Evolutionary conservation across 2,329 filamentous ascomycete genomes (phyloP).

Genomic region (Penicillium occitanis): DNA sequence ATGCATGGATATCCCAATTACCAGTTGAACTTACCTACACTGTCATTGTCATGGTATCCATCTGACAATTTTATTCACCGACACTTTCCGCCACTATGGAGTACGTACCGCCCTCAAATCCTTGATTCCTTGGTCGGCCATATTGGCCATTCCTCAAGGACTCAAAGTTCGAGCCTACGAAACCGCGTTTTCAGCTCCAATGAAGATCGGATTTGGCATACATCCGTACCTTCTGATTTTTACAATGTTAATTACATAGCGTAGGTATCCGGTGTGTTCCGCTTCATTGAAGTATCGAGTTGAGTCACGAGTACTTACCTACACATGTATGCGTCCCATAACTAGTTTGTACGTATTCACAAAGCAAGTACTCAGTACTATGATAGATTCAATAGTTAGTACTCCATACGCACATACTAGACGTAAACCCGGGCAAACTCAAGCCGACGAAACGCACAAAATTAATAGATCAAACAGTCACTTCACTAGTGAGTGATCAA

Average conservation of each 20-base stretch:
- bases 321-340: neutral
- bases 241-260: too few species aligned
- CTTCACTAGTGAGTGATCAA: neutral
- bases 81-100: neutral
- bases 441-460: neutral
- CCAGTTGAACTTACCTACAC: neutral
- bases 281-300: neutral
- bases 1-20: neutral
- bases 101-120: too few species aligned
- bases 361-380: neutral
- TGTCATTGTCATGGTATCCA: neutral
- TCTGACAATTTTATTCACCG: neutral
- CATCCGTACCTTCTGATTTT: too few species aligned
- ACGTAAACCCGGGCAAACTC: neutral
- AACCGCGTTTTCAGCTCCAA: slow-evolving; percentile 2
- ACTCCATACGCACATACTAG: too few species aligned
- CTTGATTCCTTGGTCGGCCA: too few species aligned
- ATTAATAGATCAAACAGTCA: neutral
- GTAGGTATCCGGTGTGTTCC: neutral
- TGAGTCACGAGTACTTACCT: neutral
- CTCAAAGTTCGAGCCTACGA: neutral
- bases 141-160: too few species aligned
- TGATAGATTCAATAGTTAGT: too few species aligned
- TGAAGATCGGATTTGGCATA: neutral
- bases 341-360: too few species aligned